Evolutionary conservation across 176 grass and related monocot species (phyloP), one percentile per base, ranked within the genome.

Genomic region (Chrysopogon serrulatus): DNA sequence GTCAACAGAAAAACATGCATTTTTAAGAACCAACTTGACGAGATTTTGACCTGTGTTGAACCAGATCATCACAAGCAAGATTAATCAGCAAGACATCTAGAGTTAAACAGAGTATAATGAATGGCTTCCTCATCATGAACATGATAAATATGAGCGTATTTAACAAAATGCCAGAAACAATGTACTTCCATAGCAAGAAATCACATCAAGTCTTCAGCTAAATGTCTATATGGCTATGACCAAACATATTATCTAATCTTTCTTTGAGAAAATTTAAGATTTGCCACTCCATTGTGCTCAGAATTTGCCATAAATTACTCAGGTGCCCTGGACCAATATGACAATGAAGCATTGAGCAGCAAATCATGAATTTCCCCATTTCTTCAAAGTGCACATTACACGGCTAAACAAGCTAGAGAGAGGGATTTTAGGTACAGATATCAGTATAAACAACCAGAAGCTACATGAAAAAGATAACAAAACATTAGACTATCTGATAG

Each of bases 1-100:
- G 68, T 88, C 71, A 69, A 91, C 82, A 48, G 92, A 98, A 79
- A 98, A 76, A 86, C 88, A 98, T 60, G 92, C 86, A 56, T 98
- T 98, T 82, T 61, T 88, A 61, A 98, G 51, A 40, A 85, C 63
- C 78, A 98, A 48, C 67, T 75, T 92, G 59, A 84, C 2, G 83
- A 95, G 88, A 78, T 85, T 86, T 43, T 39, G 57, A 82, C 92
- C 92, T 98, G 86, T 43, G 41, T 43, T 70, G 53, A 84, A 81
- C 19, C 43, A 81, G 31, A 77, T 40, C 54, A 71, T 19, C 34
- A 26, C 54, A 89, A 3, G 14, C 19, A 65, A 15, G 11, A 8
- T 32, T 83, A 24, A 36, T 4, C n/a, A 5, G 24, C 39, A 37
- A 74, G 65, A 80, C 35, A 80, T 47, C 10, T 66, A 42, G 15